Evolutionary conservation across 345 rosid species (phyloP).

Genomic region (Syzygium grande): DNA sequence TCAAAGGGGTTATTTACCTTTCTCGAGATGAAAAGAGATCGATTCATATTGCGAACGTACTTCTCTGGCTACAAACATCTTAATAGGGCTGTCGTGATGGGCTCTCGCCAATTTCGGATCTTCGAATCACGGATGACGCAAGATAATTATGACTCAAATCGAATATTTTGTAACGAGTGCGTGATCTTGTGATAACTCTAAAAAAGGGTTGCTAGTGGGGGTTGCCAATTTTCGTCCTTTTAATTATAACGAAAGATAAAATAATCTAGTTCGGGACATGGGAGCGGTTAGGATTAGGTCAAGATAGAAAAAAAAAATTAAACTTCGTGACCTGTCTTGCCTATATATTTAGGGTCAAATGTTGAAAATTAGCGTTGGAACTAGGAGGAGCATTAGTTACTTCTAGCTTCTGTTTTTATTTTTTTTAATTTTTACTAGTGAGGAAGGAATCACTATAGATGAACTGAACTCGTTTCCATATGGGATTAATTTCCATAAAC

Average conservation of each 20-base stretch:
- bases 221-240: background rate
- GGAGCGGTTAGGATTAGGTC: background rate
- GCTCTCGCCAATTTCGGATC: accelerated
- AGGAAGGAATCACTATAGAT: background rate
- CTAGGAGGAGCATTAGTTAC: background rate
- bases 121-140: accelerated
- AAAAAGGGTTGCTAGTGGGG: accelerated
- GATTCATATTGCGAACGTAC: background rate
- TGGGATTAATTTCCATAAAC: background rate
- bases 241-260: background rate
- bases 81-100: background rate
- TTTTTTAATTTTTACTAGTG: background rate
- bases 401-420: background rate
- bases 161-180: accelerated
- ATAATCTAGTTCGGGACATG: background rate
- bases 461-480: background rate
- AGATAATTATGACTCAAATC: accelerated
- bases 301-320: background rate
- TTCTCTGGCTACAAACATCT: background rate
- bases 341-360: background rate
- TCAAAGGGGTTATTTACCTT: background rate
- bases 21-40: background rate
- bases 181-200: background rate
- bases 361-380: background rate
- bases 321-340: background rate